A percentile compares a stretch with the other conserved stretches of the same genome.
These are phyloP conservation scores for Hygrophila difformis DNA, from an alignment of 257 asterid genomes.

Conservation along the genomic window DNA sequence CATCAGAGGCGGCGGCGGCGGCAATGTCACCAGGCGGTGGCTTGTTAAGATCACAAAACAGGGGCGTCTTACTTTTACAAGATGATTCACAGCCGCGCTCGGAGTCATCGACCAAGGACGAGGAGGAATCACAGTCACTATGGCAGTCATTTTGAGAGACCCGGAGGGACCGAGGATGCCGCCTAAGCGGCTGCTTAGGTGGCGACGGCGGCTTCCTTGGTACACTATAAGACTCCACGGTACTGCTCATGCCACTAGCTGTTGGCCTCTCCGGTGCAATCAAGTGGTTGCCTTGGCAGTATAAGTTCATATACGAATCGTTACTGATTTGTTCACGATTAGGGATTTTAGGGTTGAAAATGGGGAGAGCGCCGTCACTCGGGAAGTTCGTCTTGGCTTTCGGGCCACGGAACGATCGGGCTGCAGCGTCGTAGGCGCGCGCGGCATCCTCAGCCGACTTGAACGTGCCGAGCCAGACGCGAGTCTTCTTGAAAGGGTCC, in stretches of 20 bases:
- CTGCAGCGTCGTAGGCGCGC: constrained; percentile 47
- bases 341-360: constrained; percentile 30
- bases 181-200: constrained; percentile 19
- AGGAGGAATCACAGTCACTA: constrained; percentile 61
- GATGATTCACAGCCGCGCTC: constrained; percentile 36
- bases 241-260: constrained; percentile 67
- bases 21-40: constrained; percentile 22
- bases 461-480: constrained; percentile 53
- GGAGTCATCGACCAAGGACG: constrained; percentile 46
- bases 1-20: too few species aligned
- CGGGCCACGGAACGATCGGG: constrained; percentile 34
- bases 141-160: constrained; percentile 36
- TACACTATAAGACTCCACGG: constrained; percentile 66
- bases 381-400: constrained; percentile 40
- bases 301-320: constrained; percentile 31
- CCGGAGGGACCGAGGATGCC: constrained; percentile 41
- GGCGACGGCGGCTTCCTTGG: constrained; percentile 32
- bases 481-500: constrained; percentile 43
- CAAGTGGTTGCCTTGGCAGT: constrained; percentile 25
- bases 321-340: constrained; percentile 20
- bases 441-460: constrained; percentile 53
- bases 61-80: constrained; percentile 26
- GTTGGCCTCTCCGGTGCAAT: constrained; percentile 47
- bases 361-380: constrained; percentile 18
- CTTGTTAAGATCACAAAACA: constrained; percentile 42